phyloP scores from a whole-genome alignment of 176 grass and related monocot species.

The Musa itinerans region DNA sequence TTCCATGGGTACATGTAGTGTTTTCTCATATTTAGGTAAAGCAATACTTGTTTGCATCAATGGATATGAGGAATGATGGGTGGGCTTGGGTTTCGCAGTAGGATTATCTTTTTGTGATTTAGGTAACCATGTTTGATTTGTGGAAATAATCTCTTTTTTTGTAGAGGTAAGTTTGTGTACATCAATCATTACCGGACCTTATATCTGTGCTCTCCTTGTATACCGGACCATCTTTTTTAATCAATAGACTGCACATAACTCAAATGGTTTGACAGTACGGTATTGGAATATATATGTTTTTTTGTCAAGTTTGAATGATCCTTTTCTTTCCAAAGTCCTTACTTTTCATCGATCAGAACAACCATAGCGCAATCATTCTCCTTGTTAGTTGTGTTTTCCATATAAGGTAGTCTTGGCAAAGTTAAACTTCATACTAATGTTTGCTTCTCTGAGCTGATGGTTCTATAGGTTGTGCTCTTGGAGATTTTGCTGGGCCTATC shows the following conservation, averaged over 20 bases:
- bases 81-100: too few relatives aligned
- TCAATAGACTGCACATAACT: not conserved
- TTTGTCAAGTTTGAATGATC: not conserved
- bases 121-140: too few relatives aligned
- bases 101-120: too few relatives aligned
- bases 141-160: too few relatives aligned
- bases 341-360: not conserved
- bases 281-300: not conserved
- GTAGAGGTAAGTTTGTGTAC: too few relatives aligned
- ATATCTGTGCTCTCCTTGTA: not conserved
- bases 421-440: not conserved
- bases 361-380: not conserved
- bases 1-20: too few relatives aligned
- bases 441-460: not conserved
- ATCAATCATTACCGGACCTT: not conserved
- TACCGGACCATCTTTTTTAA: not conserved
- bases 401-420: not conserved
- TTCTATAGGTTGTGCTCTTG: constrained; percentile 57
- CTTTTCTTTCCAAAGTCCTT: not conserved
- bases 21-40: too few relatives aligned
- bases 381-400: not conserved
- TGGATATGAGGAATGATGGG: too few relatives aligned
- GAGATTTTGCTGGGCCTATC: constrained; percentile 77
- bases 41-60: not conserved
- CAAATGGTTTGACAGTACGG: not conserved